Conservation (phyloP, 2,329 filamentous ascomycete species). For the Thermochaetoides dissita region DNA sequence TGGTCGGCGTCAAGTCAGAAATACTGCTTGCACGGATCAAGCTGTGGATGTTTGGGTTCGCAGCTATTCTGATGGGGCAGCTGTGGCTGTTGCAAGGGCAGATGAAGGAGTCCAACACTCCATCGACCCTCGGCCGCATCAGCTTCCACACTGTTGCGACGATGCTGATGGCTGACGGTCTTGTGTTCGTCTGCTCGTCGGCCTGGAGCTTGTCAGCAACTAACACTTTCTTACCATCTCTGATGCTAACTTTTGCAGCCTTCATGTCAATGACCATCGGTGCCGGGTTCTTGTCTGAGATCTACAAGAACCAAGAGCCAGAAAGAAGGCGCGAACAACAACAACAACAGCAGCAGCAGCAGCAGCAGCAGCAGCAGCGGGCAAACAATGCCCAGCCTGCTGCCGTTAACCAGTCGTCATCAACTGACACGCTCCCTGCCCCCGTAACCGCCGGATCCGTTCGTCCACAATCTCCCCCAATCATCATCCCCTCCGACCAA, state of each 20-base stretch:
- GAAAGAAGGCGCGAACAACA: slow-evolving; percentile 29
- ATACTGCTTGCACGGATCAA: slow-evolving; percentile 42
- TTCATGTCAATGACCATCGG: slow-evolving; percentile 45
- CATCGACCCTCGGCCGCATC: slow-evolving; percentile 51
- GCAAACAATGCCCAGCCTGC: slow-evolving; percentile 7
- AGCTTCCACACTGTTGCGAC: slow-evolving; percentile 49
- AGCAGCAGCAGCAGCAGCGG: not conserved
- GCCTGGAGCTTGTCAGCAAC: slow-evolving; percentile 42
- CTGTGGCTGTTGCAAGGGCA: slow-evolving; percentile 48
- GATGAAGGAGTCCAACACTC: slow-evolving; percentile 52
- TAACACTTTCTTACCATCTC: slow-evolving; percentile 41
- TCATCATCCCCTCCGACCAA: slow-evolving; percentile 51
- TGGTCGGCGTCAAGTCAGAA: slow-evolving; percentile 48
- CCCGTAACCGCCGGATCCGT: slow-evolving; percentile 25
- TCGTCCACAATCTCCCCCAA: slow-evolving; percentile 25
- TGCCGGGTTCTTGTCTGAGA: slow-evolving; percentile 43
- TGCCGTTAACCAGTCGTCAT: slow-evolving; percentile 13
- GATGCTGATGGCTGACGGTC: slow-evolving; percentile 49
- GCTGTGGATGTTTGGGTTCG: slow-evolving; percentile 43
- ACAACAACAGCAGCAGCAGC: not conserved
- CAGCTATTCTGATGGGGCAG: slow-evolving; percentile 44
- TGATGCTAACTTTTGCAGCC: slow-evolving; percentile 37
- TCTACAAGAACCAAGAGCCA: slow-evolving; percentile 47
- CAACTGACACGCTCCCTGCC: slow-evolving; percentile 23
- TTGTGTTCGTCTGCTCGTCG: slow-evolving; percentile 42